Evolutionary conservation across 768 basidiomycete genomes (phyloP).

Genomic region (Gyrodon lividus): DNA sequence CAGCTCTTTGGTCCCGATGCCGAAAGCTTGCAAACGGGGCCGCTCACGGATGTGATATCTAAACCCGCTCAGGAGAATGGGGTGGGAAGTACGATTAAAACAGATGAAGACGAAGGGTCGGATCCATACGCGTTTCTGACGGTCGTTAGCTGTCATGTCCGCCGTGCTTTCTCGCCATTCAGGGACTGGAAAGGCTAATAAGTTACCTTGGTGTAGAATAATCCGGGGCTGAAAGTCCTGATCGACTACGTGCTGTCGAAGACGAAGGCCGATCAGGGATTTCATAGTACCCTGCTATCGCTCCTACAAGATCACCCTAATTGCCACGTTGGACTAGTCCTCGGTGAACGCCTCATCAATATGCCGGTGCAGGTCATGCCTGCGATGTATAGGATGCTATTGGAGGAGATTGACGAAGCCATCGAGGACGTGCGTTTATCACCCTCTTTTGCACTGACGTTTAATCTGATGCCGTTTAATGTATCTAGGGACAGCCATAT

Average conservation of each 20-base stretch:
- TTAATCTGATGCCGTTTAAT: slow-evolving; percentile 12
- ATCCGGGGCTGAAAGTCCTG: slow-evolving; percentile 69
- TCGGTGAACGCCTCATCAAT: slow-evolving; percentile 89
- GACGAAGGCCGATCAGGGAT: slow-evolving; percentile 44
- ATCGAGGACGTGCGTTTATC: slow-evolving; percentile 54
- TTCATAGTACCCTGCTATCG: slow-evolving; percentile 52
- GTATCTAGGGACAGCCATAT: slow-evolving; percentile 56
- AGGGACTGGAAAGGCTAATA: neutral
- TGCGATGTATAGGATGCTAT: slow-evolving; percentile 89
- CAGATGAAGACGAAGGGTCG: slow-evolving; percentile 47
- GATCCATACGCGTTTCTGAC: slow-evolving; percentile 90
- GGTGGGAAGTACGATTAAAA: slow-evolving; percentile 90
- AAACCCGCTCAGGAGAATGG: slow-evolving; percentile 67
- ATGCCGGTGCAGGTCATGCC: slow-evolving; percentile 94
- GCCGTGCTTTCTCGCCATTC: slow-evolving; percentile 9
- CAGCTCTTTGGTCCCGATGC: slow-evolving; percentile 78
- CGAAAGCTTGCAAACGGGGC: slow-evolving; percentile 63
- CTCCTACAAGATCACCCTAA: slow-evolving; percentile 31
- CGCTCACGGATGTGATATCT: slow-evolving; percentile 78
- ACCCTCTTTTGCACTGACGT: neutral
- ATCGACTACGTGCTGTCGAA: slow-evolving; percentile 68
- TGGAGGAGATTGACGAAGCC: slow-evolving; percentile 77
- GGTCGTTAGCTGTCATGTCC: slow-evolving; percentile 74
- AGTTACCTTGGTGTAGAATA: slow-evolving; percentile 46
- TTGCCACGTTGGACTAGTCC: slow-evolving; percentile 73